These are phyloP conservation scores for Kokia cookei DNA, from an alignment of 441 rosid species.

Conservation along the genomic window DNA sequence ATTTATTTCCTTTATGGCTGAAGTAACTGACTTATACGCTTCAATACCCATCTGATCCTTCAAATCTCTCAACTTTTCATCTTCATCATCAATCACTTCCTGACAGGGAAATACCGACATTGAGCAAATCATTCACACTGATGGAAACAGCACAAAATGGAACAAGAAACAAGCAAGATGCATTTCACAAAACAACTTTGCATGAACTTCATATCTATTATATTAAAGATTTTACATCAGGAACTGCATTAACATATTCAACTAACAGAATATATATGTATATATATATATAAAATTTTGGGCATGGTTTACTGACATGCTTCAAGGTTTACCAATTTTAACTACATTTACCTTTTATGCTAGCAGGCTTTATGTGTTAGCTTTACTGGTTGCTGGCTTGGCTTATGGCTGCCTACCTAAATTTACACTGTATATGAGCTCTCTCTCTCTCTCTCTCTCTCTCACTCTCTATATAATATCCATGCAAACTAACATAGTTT, in stretches of 20 bases:
- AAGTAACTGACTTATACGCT: slow-evolving; percentile 49
- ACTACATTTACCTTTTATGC: not conserved
- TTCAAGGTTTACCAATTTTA: not conserved
- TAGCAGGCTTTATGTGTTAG: not conserved
- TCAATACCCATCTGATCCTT: slow-evolving; percentile 54
- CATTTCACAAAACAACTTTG: not conserved
- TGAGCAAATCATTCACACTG: not conserved
- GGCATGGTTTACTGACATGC: not conserved
- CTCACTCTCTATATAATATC: not conserved
- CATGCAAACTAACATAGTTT: not conserved
- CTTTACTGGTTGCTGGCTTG: not conserved
- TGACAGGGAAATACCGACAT: slow-evolving; percentile 24
- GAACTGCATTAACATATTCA: not conserved
- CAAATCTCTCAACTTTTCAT: slow-evolving; percentile 57
- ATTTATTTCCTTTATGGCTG: slow-evolving; percentile 65
- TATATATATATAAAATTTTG: too few relatives aligned
- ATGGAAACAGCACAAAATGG: not conserved
- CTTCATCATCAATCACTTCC: slow-evolving; percentile 61
- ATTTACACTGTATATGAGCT: not conserved
- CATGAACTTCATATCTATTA: not conserved
- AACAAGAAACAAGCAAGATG: not conserved
- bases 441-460: too few relatives aligned
- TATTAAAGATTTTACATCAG: not conserved
- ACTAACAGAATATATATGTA: not conserved
- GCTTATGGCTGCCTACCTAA: not conserved